A percentile compares a stretch with the other conserved stretches of the same genome.
phyloP scores from a whole-genome alignment of 345 rosid species.

The Populus simonii region DNA sequence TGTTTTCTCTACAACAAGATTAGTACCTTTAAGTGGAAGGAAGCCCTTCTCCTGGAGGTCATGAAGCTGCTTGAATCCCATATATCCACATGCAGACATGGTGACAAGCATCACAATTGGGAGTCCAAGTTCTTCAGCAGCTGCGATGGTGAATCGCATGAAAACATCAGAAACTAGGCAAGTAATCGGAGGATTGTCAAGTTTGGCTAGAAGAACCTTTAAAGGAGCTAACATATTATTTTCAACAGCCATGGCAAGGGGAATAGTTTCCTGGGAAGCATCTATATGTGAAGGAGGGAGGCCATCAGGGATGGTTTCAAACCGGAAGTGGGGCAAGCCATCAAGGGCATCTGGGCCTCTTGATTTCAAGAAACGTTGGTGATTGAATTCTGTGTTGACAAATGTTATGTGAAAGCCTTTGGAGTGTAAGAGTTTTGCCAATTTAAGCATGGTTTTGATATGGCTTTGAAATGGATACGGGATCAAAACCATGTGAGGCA shows the following conservation, averaged over 20 bases:
- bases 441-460: neutral
- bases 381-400: neutral
- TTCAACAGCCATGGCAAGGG: conserved; percentile 30
- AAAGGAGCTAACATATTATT: conserved; percentile 27
- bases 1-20: too few relatives aligned
- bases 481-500: neutral
- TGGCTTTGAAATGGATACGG: neutral
- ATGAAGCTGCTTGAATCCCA: neutral
- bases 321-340: neutral
- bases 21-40: conserved; percentile 10
- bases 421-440: neutral
- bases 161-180: conserved; percentile 44
- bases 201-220: conserved; percentile 24
- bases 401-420: neutral
- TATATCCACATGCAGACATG: conserved; percentile 2
- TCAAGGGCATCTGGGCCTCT: neutral
- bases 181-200: conserved; percentile 33
- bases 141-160: conserved; percentile 43
- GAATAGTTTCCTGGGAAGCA: conserved; percentile 36
- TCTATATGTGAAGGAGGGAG: conserved; percentile 1
- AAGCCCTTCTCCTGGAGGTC: neutral
- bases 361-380: neutral
- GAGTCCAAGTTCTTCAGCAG: conserved; percentile 34
- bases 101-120: conserved; percentile 28
- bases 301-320: neutral